phyloP scores from a whole-genome alignment of 495 filamentous ascomycete genomes.

The Penicillium robsamsonii region DNA sequence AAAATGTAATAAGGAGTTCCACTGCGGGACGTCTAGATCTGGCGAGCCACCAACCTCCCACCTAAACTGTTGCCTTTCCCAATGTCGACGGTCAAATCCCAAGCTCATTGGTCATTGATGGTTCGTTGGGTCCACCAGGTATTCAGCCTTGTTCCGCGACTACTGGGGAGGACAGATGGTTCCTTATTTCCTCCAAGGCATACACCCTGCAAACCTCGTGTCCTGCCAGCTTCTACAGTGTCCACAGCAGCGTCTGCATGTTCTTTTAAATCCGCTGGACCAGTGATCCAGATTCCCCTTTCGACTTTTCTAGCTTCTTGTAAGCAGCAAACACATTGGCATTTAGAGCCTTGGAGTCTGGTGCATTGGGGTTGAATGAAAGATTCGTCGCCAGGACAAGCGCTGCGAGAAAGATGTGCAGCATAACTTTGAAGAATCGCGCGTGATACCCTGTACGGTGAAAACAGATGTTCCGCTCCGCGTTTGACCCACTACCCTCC shows the following conservation, averaged over 20 bases:
- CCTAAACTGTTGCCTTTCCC: constrained; percentile 27
- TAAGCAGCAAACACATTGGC: constrained; percentile 26
- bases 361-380: constrained; percentile 26
- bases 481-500: constrained; percentile 8
- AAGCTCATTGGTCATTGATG: too few species aligned
- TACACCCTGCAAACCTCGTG: background rate
- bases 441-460: background rate
- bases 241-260: constrained; percentile 28
- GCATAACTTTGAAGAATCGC: constrained; percentile 10
- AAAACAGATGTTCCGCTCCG: constrained; percentile 15
- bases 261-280: constrained; percentile 28
- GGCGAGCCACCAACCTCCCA: constrained; percentile 26
- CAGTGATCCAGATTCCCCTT: constrained; percentile 21
- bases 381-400: constrained; percentile 30
- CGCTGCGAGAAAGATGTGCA: constrained; percentile 33
- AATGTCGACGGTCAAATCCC: constrained; percentile 12
- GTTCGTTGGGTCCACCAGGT: too few species aligned
- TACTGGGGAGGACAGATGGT: background rate
- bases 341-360: constrained; percentile 23
- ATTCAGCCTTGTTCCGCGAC: too few species aligned
- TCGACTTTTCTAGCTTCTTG: constrained; percentile 24
- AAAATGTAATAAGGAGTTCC: constrained; percentile 27
- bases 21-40: constrained; percentile 26
- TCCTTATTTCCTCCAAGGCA: background rate
- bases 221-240: constrained; percentile 20